Evolutionary conservation across 257 asterid genomes (phyloP), one percentile per base, ranked within the genome.

Genomic region (Nicotiana attenuata): DNA sequence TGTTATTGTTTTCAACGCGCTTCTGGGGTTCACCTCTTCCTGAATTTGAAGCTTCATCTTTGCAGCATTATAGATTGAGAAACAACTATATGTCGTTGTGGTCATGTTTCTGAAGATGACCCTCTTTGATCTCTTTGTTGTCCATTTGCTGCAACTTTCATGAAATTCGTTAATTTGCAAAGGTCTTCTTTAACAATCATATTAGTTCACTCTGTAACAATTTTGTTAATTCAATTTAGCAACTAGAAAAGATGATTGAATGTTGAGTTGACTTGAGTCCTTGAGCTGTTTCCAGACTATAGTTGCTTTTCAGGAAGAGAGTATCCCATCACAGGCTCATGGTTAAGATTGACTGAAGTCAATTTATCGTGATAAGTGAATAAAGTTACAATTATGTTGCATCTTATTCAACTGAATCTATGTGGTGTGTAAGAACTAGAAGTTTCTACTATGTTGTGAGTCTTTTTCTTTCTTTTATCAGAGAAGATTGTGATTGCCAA

Each of bases 251-350:
- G 60, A 45, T 47, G 41, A 47, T 73, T 73, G 61, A 73, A 24
- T 50, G 60, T 14, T 45, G 60, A 71, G 60, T 71, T 73, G 79
- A 73, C 79, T 73, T 15, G 63, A 73, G 79, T 73, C 79, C 52
- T 47, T 22, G 45, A 73, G n/a, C 79, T 73, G 79, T 73, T 73
- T 24, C 28, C 2, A 73, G 61, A 73, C 15, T 24, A 47, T 1
- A 24, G 24, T 47, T 73, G 41, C 16, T 63, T 22, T 24, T 47
- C 63, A 7, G 79, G 79, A 73, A 22, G 24, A 71, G 59, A 45
- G 35, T 1, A 15, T 47, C 41, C 79, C 41, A 73, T 24, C 79
- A 15, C 24, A 1, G 10, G 79, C 5, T 50, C 79, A 73, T 5
- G 8, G 78, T 71, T 45, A 45, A 71, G 47, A 13, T 41, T 45